phyloP scores from a whole-genome alignment of 2,329 filamentous ascomycete genomes.

The Xylaria polymorpha region DNA sequence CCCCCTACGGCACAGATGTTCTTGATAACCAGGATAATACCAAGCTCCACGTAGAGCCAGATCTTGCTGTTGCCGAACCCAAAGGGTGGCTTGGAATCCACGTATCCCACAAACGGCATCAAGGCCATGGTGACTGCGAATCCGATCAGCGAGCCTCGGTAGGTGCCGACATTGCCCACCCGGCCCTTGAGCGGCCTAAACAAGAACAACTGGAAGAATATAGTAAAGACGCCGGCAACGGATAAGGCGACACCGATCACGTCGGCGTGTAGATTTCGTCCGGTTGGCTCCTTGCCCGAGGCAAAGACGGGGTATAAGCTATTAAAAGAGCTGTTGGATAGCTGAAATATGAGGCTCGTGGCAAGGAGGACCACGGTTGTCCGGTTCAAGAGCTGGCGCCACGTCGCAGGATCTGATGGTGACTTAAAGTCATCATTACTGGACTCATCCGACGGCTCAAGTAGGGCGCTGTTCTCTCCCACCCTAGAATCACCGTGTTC shows the following conservation, averaged over 20 bases:
- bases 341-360: slow-evolving; percentile 92
- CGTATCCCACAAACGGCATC: slow-evolving; percentile 91
- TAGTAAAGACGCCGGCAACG: slow-evolving; percentile 85
- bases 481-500: slow-evolving; percentile 40
- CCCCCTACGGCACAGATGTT: slow-evolving; percentile 91
- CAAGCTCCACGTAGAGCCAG: slow-evolving; percentile 86
- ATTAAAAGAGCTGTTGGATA: slow-evolving; percentile 95
- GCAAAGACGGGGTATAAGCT: slow-evolving; percentile 95
- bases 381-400: slow-evolving; percentile 75
- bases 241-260: slow-evolving; percentile 89
- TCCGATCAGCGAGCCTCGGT: slow-evolving; percentile 80
- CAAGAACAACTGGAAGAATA: slow-evolving; percentile 87
- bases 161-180: slow-evolving; percentile 87
- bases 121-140: slow-evolving; percentile 85
- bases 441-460: slow-evolving; percentile 53
- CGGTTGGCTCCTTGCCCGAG: slow-evolving; percentile 77
- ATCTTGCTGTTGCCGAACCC: slow-evolving; percentile 71
- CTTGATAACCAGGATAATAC: slow-evolving; percentile 83
- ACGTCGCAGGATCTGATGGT: slow-evolving; percentile 61
- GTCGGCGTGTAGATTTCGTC: slow-evolving; percentile 77
- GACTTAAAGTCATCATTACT: slow-evolving; percentile 57
- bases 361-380: slow-evolving; percentile 84
- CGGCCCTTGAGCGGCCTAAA: slow-evolving; percentile 83
- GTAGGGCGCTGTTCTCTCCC: slow-evolving; percentile 43
- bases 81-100: slow-evolving; percentile 66